A percentile compares a stretch with the other conserved stretches of the same genome.
These are phyloP conservation scores for Buddleja alternifolia DNA, from an alignment of 257 asterid genomes.

Conservation along the genomic window DNA sequence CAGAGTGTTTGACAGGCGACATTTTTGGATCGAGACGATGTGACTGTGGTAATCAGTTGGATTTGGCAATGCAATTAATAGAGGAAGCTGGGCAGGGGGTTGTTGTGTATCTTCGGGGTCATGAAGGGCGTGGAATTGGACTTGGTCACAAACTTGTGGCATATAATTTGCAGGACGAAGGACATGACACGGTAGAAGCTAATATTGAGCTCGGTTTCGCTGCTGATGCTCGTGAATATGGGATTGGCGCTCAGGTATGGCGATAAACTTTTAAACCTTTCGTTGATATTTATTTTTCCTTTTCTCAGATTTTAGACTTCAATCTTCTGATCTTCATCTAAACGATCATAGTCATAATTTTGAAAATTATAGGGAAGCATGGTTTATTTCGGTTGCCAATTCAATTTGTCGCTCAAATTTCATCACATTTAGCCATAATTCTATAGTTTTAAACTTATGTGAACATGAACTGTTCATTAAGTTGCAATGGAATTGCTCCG, in stretches of 20 bases:
- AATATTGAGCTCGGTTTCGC: constrained; percentile 86
- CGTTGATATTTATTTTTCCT: too few species aligned
- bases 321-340: background rate
- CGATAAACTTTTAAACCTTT: background rate
- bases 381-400: too few species aligned
- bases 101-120: constrained; percentile 75
- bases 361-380: too few species aligned
- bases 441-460: too few species aligned
- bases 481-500: too few species aligned
- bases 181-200: constrained; percentile 89
- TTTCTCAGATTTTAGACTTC: background rate
- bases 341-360: too few species aligned
- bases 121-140: constrained; percentile 88
- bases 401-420: too few species aligned
- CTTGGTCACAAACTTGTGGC: constrained; percentile 84
- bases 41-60: constrained; percentile 84
- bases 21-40: constrained; percentile 79
- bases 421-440: too few species aligned
- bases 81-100: constrained; percentile 77
- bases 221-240: constrained; percentile 82
- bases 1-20: constrained; percentile 89
- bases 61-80: constrained; percentile 75
- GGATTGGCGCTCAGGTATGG: constrained; percentile 82
- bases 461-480: too few species aligned
- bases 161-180: constrained; percentile 77